These are phyloP conservation scores for Chalciporus sphaerocephalus DNA, from an alignment of 768 basidiomycete species.

Conservation along the genomic window DNA sequence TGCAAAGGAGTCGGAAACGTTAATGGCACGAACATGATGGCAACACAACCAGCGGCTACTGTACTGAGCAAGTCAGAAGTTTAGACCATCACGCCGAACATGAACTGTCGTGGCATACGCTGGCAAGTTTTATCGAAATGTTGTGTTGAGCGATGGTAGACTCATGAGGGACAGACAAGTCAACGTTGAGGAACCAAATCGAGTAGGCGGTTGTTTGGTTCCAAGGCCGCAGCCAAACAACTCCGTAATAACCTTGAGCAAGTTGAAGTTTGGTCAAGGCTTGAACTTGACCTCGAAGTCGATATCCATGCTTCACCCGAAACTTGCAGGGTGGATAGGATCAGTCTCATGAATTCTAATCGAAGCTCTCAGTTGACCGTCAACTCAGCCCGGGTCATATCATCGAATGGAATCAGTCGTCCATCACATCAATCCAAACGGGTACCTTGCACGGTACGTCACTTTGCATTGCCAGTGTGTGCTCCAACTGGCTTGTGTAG, in stretches of 20 bases:
- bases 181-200: slow-evolving; percentile 3
- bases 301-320: too few relatives aligned
- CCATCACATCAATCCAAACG: neutral
- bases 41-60: neutral
- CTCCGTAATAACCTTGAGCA: too few relatives aligned
- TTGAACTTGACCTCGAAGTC: too few relatives aligned
- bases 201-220: slow-evolving; percentile 27
- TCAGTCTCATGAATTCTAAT: too few relatives aligned
- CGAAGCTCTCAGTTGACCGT: neutral
- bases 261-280: too few relatives aligned
- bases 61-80: neutral
- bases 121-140: neutral
- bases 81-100: neutral
- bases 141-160: neutral
- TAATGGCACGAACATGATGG: slow-evolving; percentile 29
- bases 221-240: slow-evolving; percentile 28
- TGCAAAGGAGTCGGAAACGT: slow-evolving; percentile 19
- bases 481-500: neutral
- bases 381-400: neutral
- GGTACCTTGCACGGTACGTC: neutral
- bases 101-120: slow-evolving; percentile 8
- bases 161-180: slow-evolving; percentile 1
- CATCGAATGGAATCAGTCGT: neutral
- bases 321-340: too few relatives aligned
- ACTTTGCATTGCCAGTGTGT: neutral